Percentiles rank a stretch among this genome's conserved stretches.
These are phyloP conservation scores for Leucoagaricus sp. DNA, from an alignment of 1,284 basidiomycete genomes.

Conservation along the genomic window DNA sequence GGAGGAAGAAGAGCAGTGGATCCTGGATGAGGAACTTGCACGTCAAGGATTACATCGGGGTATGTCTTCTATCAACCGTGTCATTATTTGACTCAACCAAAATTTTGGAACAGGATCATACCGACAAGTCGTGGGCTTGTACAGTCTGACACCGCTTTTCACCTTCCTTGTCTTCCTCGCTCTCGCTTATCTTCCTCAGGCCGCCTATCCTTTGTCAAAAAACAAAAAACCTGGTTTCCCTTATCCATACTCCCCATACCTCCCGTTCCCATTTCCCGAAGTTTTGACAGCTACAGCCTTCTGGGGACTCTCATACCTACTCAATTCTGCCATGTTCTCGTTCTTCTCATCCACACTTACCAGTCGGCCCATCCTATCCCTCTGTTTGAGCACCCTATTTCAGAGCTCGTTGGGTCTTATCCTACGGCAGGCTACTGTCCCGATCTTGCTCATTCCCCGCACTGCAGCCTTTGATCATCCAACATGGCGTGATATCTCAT, in stretches of 20 bases:
- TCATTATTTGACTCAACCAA: neutral
- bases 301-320: constrained; percentile 59
- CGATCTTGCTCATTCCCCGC: constrained; percentile 40
- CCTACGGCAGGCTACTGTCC: constrained; percentile 22
- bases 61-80: constrained; percentile 27
- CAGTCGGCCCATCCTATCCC: constrained; percentile 29
- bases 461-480: constrained; percentile 34
- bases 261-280: constrained; percentile 63
- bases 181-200: constrained; percentile 48
- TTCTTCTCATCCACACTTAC: constrained; percentile 43
- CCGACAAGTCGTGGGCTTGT: constrained; percentile 47
- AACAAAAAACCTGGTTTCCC: constrained; percentile 28
- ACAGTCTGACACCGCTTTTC: constrained; percentile 57
- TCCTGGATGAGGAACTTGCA: constrained; percentile 56
- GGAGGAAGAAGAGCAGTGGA: constrained; percentile 36
- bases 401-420: constrained; percentile 56
- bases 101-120: constrained; percentile 56
- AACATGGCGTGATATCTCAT: constrained; percentile 58
- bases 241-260: constrained; percentile 43
- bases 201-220: constrained; percentile 45
- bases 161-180: constrained; percentile 48
- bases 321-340: constrained; percentile 52
- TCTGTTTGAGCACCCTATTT: constrained; percentile 39
- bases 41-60: constrained; percentile 62
- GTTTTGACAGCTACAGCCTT: constrained; percentile 56